Base-by-base conservation (phyloP, 2,329 filamentous ascomycete genomes). In the Phyllosticta ampelicida region DNA sequence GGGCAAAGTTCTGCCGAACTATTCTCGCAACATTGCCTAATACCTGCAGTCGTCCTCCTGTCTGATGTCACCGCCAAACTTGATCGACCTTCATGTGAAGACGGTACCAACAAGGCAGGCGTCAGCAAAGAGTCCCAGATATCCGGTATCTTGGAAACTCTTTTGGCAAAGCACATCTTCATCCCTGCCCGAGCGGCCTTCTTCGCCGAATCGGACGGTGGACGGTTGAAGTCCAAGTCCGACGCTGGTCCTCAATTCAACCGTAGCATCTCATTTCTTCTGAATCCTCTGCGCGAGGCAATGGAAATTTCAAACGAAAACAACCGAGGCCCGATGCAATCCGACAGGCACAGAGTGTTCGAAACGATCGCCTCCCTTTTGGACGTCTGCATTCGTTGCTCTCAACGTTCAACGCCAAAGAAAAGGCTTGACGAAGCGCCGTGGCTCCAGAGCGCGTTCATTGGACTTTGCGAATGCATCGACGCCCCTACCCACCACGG, bases 391-490 rank as follows among this genome's bases (percentile, higher is more conserved):
- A 67, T 78, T 9, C 70, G 73, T 36, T 72, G 69, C 28, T 71
- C 70, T 5, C 69, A 73, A 21, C 70, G 69, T 3, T 68, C 68
- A 18, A 76, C 71, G 3, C 71, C 73, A 9, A 73, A 71, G 57
- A 69, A 70, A 58, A 72, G 69, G 20, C 63, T 70, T 9, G 64
- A 68, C 8, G 75, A 77, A 60, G 67, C 65, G 48, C 70, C 75
- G 3, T 78, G 76, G 76, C 65, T 77, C 9, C 73, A 78, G 55
- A 65, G 67, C 11, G 64, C 73, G 9, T 73, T 77, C 53, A 58
- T 65, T 5, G 67, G 68, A 1, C 65, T 77, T 9, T 62, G 66
- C 5, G 67, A 71, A 53, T 74, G 70, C 61, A 63, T 64, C 52
- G 65, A 65, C 48, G 70, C 66, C 60, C 63, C 69, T 13, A 36